Evolutionary conservation across 805 yeast genomes (phyloP).

Genomic region (Brettanomyces custersianus): DNA sequence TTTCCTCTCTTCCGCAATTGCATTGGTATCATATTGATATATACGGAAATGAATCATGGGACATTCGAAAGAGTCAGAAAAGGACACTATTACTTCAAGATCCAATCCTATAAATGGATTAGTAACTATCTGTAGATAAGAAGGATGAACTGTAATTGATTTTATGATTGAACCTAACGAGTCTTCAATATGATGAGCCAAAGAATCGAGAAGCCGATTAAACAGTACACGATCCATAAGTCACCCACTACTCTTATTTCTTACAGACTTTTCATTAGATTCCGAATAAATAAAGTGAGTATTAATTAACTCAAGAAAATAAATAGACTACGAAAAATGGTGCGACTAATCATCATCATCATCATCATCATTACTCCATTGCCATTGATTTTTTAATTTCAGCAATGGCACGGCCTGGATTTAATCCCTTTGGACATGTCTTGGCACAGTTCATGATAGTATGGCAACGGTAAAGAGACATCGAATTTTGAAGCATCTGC

Average conservation of each 20-base stretch:
- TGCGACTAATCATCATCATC: too few relatives aligned
- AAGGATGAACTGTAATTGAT: not conserved
- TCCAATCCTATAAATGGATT: not conserved
- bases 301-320: too few relatives aligned
- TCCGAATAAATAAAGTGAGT: too few relatives aligned
- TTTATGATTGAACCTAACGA: too few relatives aligned
- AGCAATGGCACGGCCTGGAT: conserved; percentile 97
- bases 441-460: conserved; percentile 98
- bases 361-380: conserved; percentile 37
- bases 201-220: too few relatives aligned
- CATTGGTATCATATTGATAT: not conserved
- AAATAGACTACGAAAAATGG: too few relatives aligned
- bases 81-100: conserved; percentile 1
- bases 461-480: conserved; percentile 98
- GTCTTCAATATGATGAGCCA: too few relatives aligned
- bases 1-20: not conserved
- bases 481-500: conserved; percentile 88
- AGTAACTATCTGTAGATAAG: not conserved
- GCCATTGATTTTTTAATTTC: conserved; percentile 93
- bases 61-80: not conserved
- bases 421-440: conserved; percentile 97
- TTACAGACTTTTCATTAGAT: too few relatives aligned
- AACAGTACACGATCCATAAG: too few relatives aligned
- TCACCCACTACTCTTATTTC: too few relatives aligned
- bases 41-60: conserved; percentile 1